These are phyloP conservation scores for Sugiyamaella novakii DNA, from an alignment of 1,139 yeast genomes.

Conservation along the genomic window DNA sequence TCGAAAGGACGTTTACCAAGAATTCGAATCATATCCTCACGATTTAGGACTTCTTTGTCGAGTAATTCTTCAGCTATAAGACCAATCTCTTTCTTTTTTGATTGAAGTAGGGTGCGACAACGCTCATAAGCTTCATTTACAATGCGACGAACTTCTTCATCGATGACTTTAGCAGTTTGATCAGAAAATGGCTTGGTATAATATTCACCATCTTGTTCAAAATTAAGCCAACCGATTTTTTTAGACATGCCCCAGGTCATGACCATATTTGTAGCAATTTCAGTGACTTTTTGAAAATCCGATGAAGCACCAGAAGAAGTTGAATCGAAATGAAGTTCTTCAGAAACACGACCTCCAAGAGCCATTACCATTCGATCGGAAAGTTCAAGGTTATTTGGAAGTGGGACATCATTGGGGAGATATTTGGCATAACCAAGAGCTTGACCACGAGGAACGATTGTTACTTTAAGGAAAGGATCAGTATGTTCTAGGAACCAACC, in stretches of 20 bases:
- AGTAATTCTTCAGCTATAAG: slow-evolving; percentile 84
- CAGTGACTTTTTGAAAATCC: slow-evolving; percentile 92
- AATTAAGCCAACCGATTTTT: slow-evolving; percentile 80
- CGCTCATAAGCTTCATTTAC: slow-evolving; percentile 72
- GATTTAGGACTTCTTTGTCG: slow-evolving; percentile 79
- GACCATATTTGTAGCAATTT: slow-evolving; percentile 91
- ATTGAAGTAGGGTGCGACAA: slow-evolving; percentile 66
- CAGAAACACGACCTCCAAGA: slow-evolving; percentile 93
- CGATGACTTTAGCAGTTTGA: slow-evolving; percentile 76
- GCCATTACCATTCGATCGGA: slow-evolving; percentile 93
- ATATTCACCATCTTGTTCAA: slow-evolving; percentile 56
- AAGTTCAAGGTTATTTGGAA: slow-evolving; percentile 76
- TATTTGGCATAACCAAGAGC: slow-evolving; percentile 98
- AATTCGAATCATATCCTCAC: slow-evolving; percentile 85
- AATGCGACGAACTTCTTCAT: slow-evolving; percentile 78
- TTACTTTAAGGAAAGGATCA: slow-evolving; percentile 89
- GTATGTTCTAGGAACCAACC: slow-evolving; percentile 93
- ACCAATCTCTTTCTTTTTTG: slow-evolving; percentile 71
- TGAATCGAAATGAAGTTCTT: slow-evolving; percentile 83
- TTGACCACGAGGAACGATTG: slow-evolving; percentile 94
- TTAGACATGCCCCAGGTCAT: slow-evolving; percentile 87
- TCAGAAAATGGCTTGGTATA: slow-evolving; percentile 91
- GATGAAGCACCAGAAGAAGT: slow-evolving; percentile 97
- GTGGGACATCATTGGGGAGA: slow-evolving; percentile 88
- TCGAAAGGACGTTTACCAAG: slow-evolving; percentile 87